phyloP scores from a whole-genome alignment of 495 filamentous ascomycete species.

The Penicillium fimorum region DNA sequence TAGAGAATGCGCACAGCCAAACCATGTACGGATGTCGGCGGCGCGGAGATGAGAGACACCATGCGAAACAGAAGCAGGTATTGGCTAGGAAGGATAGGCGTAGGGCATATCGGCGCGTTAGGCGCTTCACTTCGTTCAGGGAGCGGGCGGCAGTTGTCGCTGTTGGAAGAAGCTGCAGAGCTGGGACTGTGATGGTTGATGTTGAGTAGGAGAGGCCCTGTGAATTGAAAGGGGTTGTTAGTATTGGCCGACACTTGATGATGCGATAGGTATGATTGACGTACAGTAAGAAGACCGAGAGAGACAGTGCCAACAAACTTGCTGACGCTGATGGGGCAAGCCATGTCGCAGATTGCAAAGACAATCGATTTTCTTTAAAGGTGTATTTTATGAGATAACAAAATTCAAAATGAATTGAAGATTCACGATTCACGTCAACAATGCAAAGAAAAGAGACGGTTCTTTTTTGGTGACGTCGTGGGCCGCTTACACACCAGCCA shows the following conservation, averaged over 20 bases:
- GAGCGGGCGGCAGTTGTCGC: constrained; percentile 63
- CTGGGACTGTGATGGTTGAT: constrained; percentile 67
- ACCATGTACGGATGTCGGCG: constrained; percentile 81
- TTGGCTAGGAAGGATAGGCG: constrained; percentile 59
- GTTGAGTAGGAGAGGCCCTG: constrained; percentile 85
- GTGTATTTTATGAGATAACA: background rate
- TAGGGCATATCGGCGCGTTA: constrained; percentile 58
- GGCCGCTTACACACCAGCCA: constrained; percentile 16
- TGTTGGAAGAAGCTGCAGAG: constrained; percentile 73
- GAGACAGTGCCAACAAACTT: constrained; percentile 91
- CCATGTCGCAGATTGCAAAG: constrained; percentile 50
- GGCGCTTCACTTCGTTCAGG: constrained; percentile 59
- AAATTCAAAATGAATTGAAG: background rate
- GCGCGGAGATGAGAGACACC: constrained; percentile 63
- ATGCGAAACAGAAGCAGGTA: constrained; percentile 69
- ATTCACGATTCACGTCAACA: constrained; percentile 1
- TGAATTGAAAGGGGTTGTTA: background rate
- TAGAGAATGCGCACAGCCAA: constrained; percentile 65
- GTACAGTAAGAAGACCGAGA: constrained; percentile 81
- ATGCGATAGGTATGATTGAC: constrained; percentile 24
- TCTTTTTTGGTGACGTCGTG: constrained; percentile 21
- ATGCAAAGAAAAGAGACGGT: background rate
- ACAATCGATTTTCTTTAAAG: background rate
- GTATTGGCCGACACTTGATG: background rate
- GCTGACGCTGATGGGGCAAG: constrained; percentile 65